Evolutionary conservation across 805 yeast species (phyloP).

Genomic region (Lipomyces spencermartinsiae): DNA sequence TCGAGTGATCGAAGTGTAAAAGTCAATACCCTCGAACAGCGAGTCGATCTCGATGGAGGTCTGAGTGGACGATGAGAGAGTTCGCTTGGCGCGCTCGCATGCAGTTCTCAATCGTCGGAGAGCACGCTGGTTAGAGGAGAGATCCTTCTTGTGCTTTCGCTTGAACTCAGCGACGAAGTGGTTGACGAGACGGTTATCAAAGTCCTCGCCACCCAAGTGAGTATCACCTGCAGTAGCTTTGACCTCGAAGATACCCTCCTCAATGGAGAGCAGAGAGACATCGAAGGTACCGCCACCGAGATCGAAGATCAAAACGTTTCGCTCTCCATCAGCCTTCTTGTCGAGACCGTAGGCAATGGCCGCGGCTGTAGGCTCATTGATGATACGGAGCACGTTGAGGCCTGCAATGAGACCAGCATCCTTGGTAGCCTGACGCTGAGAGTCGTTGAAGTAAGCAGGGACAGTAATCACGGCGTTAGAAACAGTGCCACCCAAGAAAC

Average conservation of each 20-base stretch:
- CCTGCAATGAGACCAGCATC: constrained; percentile 98
- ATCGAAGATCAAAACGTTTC: constrained; percentile 90
- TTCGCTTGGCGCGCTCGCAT: constrained; percentile 99
- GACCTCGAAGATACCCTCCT: constrained; percentile 96
- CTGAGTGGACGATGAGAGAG: constrained; percentile 94
- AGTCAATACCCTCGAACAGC: constrained; percentile 91
- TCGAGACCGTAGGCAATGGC: constrained; percentile 97
- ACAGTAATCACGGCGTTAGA: constrained; percentile 94
- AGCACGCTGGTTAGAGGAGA: constrained; percentile 93
- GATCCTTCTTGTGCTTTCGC: constrained; percentile 96
- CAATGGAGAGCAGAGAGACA: constrained; percentile 90
- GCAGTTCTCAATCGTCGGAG: constrained; percentile 98
- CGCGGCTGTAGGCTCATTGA: constrained; percentile 98
- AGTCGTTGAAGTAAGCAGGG: constrained; percentile 96
- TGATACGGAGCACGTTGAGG: constrained; percentile 89
- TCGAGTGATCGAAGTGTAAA: constrained; percentile 94
- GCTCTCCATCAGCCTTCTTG: constrained; percentile 71
- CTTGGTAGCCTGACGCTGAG: constrained; percentile 98
- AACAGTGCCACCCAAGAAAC: constrained; percentile 81
- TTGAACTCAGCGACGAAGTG: constrained; percentile 94
- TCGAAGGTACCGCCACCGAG: constrained; percentile 99
- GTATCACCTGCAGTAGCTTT: constrained; percentile 94
- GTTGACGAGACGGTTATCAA: constrained; percentile 94
- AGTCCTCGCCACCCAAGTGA: constrained; percentile 98
- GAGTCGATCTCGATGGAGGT: constrained; percentile 96